These are phyloP conservation scores for Gymnopilus junonius DNA, from an alignment of 768 basidiomycete species.

Conservation along the genomic window DNA sequence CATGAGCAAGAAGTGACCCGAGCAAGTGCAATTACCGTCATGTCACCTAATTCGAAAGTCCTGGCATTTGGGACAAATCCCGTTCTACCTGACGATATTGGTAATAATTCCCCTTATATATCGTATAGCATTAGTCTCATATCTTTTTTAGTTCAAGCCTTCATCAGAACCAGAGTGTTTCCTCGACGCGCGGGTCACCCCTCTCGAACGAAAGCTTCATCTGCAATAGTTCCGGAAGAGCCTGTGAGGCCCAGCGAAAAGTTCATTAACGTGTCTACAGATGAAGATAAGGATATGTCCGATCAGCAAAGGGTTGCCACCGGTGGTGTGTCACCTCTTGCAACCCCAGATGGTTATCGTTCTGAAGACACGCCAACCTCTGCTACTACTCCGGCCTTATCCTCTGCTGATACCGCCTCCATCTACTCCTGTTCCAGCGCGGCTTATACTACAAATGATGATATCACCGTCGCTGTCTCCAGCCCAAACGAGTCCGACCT, in stretches of 20 bases:
- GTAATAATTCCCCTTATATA: background rate
- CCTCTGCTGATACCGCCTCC: background rate
- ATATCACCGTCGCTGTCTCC: background rate
- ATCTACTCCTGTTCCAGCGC: constrained; percentile 4
- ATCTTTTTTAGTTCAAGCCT: background rate
- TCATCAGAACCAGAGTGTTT: background rate
- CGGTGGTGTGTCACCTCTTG: background rate
- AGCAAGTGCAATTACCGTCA: too few species aligned
- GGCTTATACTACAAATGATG: background rate
- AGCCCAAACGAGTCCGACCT: background rate
- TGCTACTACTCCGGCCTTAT: background rate
- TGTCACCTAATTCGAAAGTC: background rate
- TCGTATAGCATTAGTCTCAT: background rate
- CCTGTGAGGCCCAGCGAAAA: background rate
- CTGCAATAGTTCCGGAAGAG: background rate
- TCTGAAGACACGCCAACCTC: background rate
- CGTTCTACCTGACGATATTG: background rate
- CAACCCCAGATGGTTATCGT: background rate
- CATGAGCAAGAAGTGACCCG: background rate
- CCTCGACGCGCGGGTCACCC: background rate
- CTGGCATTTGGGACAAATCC: background rate
- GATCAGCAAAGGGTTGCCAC: background rate
- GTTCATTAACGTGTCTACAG: background rate
- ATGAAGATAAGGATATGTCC: background rate
- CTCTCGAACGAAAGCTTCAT: background rate